Evolutionary conservation across 352 stramenopile species (phyloP), one percentile per base, ranked within the genome.

Genomic region (Thalassiosira oceanica): DNA sequence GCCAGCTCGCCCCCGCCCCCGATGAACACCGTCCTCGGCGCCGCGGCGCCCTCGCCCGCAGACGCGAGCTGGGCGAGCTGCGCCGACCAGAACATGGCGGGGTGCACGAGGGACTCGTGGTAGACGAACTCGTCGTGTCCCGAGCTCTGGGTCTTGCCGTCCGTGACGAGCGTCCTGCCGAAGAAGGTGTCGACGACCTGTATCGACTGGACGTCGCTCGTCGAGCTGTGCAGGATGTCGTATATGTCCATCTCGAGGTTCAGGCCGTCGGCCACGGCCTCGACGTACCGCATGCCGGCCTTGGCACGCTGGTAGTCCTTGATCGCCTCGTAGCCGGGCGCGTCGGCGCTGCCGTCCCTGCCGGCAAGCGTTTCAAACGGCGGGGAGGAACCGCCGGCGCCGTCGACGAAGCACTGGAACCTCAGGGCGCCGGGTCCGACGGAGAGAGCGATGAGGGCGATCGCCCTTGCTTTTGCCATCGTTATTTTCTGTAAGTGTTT

Each of bases 111-210:
- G 15, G 68, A 48, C 48, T 88, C 80, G 51, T 88, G 80, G 33
- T 98, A 97, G 45, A 97, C 92, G 71, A 91, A 89, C 79, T 98
- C 95, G 74, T 98, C 94, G 52, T 85, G 87, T 68, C 95, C 85
- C 33, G 94, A 78, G 54, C 89, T 97, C 79, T 98, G 94, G 21
- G 94, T 97, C 83, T 97, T 96, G 53, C 94, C 93, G 73, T 98
- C 94, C 10, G 97, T 95, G 44, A 98, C 92, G 18, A 98, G 84
- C 42, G 92, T 97, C 71, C 42, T n/a, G 41, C 94, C 94, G 73
- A 97, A 97, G 49, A 83, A 84, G 11, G 93, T 97, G 72, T 97
- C 88, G 37, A 98, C 94, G 62, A 97, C 92, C 84, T 97, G 89
- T 61, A 97, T 92, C 41, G 88, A 86, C 80, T 98, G 94, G 78